Conservation (phyloP, 352 stramenopile species). For the Pythium chondricola region DNA sequence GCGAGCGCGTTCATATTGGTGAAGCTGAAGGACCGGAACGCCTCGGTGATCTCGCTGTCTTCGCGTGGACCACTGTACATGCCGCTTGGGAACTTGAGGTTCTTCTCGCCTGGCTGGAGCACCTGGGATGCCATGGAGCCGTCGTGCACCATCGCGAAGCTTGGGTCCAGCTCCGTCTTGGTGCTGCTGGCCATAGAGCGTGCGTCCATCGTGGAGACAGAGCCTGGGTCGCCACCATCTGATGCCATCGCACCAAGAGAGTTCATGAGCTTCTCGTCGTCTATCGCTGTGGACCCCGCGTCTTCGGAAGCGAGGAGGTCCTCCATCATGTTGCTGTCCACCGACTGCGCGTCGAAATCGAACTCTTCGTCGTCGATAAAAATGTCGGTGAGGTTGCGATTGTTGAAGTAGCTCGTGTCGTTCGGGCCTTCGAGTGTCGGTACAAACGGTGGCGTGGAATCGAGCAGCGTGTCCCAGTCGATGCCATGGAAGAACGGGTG, state of each 20-base stretch:
- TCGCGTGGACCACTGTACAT: slow-evolving; percentile 45
- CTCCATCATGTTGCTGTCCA: slow-evolving; percentile 20
- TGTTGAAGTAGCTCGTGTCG: slow-evolving; percentile 90
- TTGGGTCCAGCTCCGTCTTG: slow-evolving; percentile 19
- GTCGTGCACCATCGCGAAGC: background rate
- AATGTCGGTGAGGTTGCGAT: slow-evolving; percentile 78
- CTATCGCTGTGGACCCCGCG: background rate
- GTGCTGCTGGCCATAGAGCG: background rate
- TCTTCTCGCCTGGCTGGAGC: slow-evolving; percentile 17
- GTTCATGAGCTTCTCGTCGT: slow-evolving; percentile 16
- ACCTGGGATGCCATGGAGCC: background rate
- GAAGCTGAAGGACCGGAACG: slow-evolving; percentile 78
- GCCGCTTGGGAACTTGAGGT: slow-evolving; percentile 50
- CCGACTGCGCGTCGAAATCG: slow-evolving; percentile 39
- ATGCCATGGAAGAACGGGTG: slow-evolving; percentile 77
- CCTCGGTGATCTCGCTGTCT: slow-evolving; percentile 36
- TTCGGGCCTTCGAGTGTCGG: slow-evolving; percentile 79
- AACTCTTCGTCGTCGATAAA: slow-evolving; percentile 84
- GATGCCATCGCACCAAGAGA: slow-evolving; percentile 10
- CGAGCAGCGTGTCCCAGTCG: slow-evolving; percentile 77
- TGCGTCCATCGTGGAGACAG: background rate
- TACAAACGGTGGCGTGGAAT: slow-evolving; percentile 79
- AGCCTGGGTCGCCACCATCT: background rate
- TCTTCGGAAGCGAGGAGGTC: slow-evolving; percentile 7
- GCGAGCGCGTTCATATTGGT: slow-evolving; percentile 84